Conservation (phyloP, 2,329 filamentous ascomycete genomes). For the Sporothrix euskadiensis region DNA sequence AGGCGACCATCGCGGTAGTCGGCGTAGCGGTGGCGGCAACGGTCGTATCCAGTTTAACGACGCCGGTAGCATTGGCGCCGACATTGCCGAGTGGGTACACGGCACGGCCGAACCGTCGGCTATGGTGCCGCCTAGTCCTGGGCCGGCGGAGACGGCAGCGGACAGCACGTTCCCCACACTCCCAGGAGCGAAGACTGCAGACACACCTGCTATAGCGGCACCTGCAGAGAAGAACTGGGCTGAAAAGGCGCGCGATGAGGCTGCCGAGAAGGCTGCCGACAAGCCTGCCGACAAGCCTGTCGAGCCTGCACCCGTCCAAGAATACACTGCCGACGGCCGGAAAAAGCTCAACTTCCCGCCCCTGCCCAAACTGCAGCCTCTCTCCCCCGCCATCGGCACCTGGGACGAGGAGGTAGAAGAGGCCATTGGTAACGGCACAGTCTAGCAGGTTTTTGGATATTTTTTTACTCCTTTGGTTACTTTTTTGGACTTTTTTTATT, state of each 20-base stretch:
- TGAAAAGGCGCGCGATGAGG: not conserved
- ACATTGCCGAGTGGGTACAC: conserved; percentile 33
- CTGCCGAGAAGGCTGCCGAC: not conserved
- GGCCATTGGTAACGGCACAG: conserved; percentile 40
- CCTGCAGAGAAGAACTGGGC: not conserved
- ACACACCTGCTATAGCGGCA: not conserved
- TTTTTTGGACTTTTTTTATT: not conserved
- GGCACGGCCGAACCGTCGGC: conserved; percentile 31
- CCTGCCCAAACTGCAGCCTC: conserved; percentile 35
- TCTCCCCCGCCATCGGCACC: conserved; percentile 46
- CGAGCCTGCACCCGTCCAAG: conserved; percentile 5
- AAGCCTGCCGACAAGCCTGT: conserved; percentile 24
- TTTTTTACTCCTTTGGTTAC: not conserved
- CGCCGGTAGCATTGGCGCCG: conserved; percentile 30
- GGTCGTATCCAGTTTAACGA: conserved; percentile 32
- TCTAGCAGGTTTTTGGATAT: not conserved
- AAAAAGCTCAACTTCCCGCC: conserved; percentile 28
- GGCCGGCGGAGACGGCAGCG: conserved; percentile 42
- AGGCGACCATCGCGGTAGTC: conserved; percentile 39
- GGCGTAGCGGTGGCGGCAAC: conserved; percentile 39
- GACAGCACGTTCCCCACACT: conserved; percentile 42
- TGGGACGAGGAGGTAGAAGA: conserved; percentile 63
- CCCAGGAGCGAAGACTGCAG: conserved; percentile 33
- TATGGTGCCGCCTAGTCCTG: conserved; percentile 35
- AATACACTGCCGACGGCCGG: conserved; percentile 12